Evolutionary conservation across 805 yeast species (phyloP).

Genomic region (Pichia nanzhaoensis): DNA sequence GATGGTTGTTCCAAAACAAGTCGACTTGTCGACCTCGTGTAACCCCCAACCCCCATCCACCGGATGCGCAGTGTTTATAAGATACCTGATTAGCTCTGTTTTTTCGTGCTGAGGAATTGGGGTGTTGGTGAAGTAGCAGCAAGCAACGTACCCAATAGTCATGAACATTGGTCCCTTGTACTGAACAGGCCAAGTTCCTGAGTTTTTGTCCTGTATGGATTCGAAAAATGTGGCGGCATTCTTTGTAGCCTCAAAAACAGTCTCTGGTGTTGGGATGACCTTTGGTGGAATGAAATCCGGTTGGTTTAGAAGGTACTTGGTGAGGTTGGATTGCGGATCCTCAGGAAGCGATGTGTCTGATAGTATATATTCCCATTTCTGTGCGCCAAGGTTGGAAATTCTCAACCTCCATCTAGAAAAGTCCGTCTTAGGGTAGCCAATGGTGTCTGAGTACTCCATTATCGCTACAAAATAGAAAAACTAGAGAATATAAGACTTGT

Average conservation of each 20-base stretch:
- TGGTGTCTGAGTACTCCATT: slow-evolving; percentile 55
- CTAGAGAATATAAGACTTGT: too few species aligned
- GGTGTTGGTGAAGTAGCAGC: slow-evolving; percentile 61
- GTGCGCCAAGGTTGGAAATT: slow-evolving; percentile 66
- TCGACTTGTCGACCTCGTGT: slow-evolving; percentile 85
- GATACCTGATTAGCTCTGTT: slow-evolving; percentile 71
- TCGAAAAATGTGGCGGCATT: slow-evolving; percentile 70
- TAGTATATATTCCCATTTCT: slow-evolving; percentile 65
- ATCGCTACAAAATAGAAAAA: neutral
- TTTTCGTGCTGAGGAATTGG: slow-evolving; percentile 60
- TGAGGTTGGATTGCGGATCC: slow-evolving; percentile 49
- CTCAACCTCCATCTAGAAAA: slow-evolving; percentile 66
- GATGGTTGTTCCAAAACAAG: slow-evolving; percentile 90
- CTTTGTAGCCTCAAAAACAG: slow-evolving; percentile 48
- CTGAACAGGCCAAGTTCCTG: slow-evolving; percentile 88
- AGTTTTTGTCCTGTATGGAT: slow-evolving; percentile 60
- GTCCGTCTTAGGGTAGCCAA: slow-evolving; percentile 67
- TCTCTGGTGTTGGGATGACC: slow-evolving; percentile 28
- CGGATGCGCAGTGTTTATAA: slow-evolving; percentile 90
- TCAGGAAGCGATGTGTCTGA: slow-evolving; percentile 26
- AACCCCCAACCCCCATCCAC: slow-evolving; percentile 99
- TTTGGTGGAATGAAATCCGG: slow-evolving; percentile 16
- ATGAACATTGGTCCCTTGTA: slow-evolving; percentile 98
- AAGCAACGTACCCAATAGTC: slow-evolving; percentile 81
- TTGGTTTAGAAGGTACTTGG: slow-evolving; percentile 40